Percentiles rank a stretch among this genome's conserved stretches.
Evolutionary conservation across 2,329 filamentous ascomycete genomes (phyloP).

Genomic region (Ophiobolus disseminans): DNA sequence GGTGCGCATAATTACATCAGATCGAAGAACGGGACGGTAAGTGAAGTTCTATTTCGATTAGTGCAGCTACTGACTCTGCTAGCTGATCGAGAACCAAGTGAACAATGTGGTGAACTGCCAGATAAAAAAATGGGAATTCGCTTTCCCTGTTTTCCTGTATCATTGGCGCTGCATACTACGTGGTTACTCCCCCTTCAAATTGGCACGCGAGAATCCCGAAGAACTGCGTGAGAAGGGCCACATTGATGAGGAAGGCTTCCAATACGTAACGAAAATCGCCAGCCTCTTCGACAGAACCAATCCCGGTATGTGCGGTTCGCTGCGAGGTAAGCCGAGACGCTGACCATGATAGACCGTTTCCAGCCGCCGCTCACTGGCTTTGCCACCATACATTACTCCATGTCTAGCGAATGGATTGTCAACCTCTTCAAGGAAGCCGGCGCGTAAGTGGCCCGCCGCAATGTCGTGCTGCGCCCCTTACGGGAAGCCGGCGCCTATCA

Average conservation of each 20-base stretch:
- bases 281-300: constrained; percentile 33
- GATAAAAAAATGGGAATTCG: constrained; percentile 45
- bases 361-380: constrained; percentile 39
- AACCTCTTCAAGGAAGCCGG: constrained; percentile 43
- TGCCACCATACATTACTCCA: constrained; percentile 30
- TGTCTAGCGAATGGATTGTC: constrained; percentile 42
- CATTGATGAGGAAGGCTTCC: constrained; percentile 37
- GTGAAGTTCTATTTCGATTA: constrained; percentile 8
- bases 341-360: constrained; percentile 34
- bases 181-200: constrained; percentile 41
- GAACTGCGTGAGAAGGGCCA: constrained; percentile 39
- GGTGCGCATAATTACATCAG: constrained; percentile 44
- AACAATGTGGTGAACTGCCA: constrained; percentile 43
- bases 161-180: constrained; percentile 44
- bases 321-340: not conserved
- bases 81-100: constrained; percentile 43
- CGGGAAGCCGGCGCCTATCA: no score
- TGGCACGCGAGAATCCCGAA: constrained; percentile 45
- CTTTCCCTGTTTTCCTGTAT: constrained; percentile 39
- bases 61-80: constrained; percentile 16
- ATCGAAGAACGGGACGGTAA: constrained; percentile 46
- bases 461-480: no score
- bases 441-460: constrained; percentile 19
- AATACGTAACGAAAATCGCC: constrained; percentile 39
- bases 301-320: constrained; percentile 28